Evolutionary conservation across 306 rosid genomes (phyloP), one percentile per base, ranked within the genome.

Genomic region (Pyrus betulifolia): DNA sequence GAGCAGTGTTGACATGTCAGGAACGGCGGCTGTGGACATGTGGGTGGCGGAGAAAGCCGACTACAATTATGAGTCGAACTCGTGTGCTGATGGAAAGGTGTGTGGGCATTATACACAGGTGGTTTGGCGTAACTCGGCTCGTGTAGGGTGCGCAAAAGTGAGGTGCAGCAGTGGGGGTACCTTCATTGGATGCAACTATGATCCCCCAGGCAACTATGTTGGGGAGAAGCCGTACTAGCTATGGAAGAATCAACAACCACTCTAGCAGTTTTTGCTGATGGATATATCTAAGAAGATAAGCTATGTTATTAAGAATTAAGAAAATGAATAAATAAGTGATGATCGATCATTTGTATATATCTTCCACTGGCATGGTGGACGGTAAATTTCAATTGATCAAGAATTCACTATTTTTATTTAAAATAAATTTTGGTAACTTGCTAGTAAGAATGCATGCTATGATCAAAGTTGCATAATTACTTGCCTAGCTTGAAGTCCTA

Each of bases 141-240:
- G 44, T 27, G 49, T 70, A 2, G 81, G 75, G 62, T 77, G 81
- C 30, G 81, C 76, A 30, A 77, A 64, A 59, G 75, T 61, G 18
- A 51, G 13, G 21, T 88, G 92, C 57, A 1, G 75, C 23, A 76
- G 70, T 49, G 86, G 85, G 0, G 84, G 89, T 40, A 88, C 85
- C 2, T 82, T 88, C 76, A 82, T 88, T 7, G 62, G 68, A 17
- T 90, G 96, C 76, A 88, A 86, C 77, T 88, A 91, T 82, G 87
- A 72, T 74, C 96, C 96, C 9, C 87, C 83, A 0, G 93, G 96
- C 51, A 88, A 88, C 65, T 76, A 21, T 30, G 14, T 14, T 35
- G 87, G 81, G 1, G 63, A 88, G 63, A 58, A 63, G 7, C 96
- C 96, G 38, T 90, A 65, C 30, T 80, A 80, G 35, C 21, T 61